Evolutionary conservation across 2,329 filamentous ascomycete species (phyloP).

Genomic region (Sporothrix brasiliensis): DNA sequence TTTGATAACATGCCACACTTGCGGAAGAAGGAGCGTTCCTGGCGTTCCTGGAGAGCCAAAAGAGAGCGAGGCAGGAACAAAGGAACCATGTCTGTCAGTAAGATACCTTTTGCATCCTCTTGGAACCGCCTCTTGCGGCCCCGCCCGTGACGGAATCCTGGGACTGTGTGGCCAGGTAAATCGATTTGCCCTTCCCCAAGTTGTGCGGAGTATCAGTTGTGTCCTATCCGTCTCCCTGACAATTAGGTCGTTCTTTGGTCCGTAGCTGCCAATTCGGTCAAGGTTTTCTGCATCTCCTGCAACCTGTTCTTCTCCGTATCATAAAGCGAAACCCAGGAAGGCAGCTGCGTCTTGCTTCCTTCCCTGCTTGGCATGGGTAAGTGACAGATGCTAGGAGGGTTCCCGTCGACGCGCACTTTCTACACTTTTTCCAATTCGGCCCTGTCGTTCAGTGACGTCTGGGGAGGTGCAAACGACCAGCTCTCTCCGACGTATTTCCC

Average conservation of each 20-base stretch:
- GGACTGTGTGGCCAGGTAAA: constrained; percentile 18
- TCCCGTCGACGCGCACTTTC: not conserved
- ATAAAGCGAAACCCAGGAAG: too few relatives aligned
- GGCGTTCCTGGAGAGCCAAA: constrained; percentile 15
- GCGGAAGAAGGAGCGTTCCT: constrained; percentile 18
- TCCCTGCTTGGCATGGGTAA: not conserved
- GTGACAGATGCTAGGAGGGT: not conserved
- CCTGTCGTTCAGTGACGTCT: constrained; percentile 5
- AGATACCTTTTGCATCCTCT: not conserved
- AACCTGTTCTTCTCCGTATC: too few relatives aligned
- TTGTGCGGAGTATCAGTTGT: constrained; percentile 3
- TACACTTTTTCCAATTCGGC: not conserved
- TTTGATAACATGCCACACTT: not conserved
- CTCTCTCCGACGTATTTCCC: not conserved
- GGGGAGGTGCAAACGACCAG: constrained; percentile 16
- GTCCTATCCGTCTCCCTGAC: constrained; percentile 16
- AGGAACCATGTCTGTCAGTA: not conserved
- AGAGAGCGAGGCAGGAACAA: constrained; percentile 14
- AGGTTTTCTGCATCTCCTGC: constrained; percentile 16
- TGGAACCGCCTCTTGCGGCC: constrained; percentile 22
- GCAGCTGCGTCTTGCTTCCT: constrained; percentile 4
- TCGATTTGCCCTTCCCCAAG: not conserved
- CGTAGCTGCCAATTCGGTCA: constrained; percentile 26
- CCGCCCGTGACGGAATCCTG: constrained; percentile 31
- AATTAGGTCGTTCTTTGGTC: not conserved